phyloP scores from a whole-genome alignment of 768 basidiomycete genomes.

The Cystofilobasidium bisporidii region DNA sequence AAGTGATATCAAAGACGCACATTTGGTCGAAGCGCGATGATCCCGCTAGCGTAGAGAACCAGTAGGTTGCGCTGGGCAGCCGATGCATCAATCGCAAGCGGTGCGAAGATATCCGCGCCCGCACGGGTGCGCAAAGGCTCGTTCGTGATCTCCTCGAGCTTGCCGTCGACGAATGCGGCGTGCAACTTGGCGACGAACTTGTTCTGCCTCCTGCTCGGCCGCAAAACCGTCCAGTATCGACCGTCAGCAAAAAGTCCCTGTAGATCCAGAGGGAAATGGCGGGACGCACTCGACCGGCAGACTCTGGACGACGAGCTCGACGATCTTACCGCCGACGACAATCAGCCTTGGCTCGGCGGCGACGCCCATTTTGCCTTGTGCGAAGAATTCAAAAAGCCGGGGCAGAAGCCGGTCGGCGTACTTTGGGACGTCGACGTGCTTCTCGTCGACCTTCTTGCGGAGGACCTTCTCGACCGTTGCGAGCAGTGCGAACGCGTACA shows the following conservation, averaged over 20 bases:
- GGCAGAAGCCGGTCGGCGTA: slow-evolving; percentile 70
- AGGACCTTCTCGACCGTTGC: slow-evolving; percentile 58
- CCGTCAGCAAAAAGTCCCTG: too few species aligned
- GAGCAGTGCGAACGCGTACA: slow-evolving; percentile 78
- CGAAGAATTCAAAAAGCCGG: slow-evolving; percentile 56
- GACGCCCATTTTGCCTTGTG: slow-evolving; percentile 33
- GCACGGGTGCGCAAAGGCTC: slow-evolving; percentile 50
- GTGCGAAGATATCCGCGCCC: slow-evolving; percentile 18
- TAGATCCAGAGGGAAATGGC: too few species aligned
- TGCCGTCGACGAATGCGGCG: slow-evolving; percentile 51
- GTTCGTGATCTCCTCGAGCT: slow-evolving; percentile 48
- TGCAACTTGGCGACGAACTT: slow-evolving; percentile 49
- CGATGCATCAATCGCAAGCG: slow-evolving; percentile 42
- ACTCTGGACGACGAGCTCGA: slow-evolving; percentile 58
- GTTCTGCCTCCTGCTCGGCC: slow-evolving; percentile 54
- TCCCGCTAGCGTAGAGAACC: slow-evolving; percentile 55
- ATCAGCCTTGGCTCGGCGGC: slow-evolving; percentile 52
- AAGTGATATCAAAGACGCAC: slow-evolving; percentile 45
- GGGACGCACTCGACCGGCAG: slow-evolving; percentile 55
- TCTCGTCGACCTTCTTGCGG: slow-evolving; percentile 45
- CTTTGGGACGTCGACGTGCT: slow-evolving; percentile 65
- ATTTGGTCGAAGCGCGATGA: slow-evolving; percentile 59
- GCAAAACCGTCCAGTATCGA: slow-evolving; percentile 16
- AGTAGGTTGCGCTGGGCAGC: slow-evolving; percentile 55
- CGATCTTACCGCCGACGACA: slow-evolving; percentile 54